phyloP scores from a whole-genome alignment of 768 basidiomycete genomes.

The Panellus pusillus region DNA sequence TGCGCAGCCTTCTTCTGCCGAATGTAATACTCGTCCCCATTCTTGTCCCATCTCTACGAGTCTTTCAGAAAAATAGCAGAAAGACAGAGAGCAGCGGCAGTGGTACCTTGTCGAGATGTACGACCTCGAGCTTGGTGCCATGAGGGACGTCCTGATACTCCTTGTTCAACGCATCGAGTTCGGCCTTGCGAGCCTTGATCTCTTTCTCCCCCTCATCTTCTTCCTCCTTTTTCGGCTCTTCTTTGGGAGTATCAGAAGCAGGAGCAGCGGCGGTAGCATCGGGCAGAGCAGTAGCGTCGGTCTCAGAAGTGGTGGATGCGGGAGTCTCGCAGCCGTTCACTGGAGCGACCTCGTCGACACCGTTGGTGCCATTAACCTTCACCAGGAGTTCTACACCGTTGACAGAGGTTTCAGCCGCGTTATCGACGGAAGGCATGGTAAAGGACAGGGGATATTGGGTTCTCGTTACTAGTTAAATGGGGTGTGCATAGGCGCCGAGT shows the following conservation, averaged over 20 bases:
- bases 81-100: background rate
- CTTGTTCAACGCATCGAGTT: constrained; percentile 12
- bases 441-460: background rate
- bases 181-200: constrained; percentile 14
- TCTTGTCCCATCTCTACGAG: constrained; percentile 14
- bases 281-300: background rate
- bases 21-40: constrained; percentile 17
- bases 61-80: background rate
- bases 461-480: background rate
- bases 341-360: background rate
- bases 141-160: constrained; percentile 10
- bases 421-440: constrained; percentile 4
- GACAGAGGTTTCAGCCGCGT: background rate
- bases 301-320: background rate
- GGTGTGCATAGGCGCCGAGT: background rate
- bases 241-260: background rate
- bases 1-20: constrained; percentile 10
- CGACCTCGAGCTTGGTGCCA: constrained; percentile 12
- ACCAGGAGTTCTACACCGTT: background rate
- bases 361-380: constrained; percentile 6
- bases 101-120: constrained; percentile 14
- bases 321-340: background rate
- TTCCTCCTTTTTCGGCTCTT: constrained; percentile 4
- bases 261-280: background rate
- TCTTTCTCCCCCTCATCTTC: constrained; percentile 5